Base-by-base conservation (phyloP, 2,329 filamentous ascomycete species). In the Nannizziopsis arthrosporioides region DNA sequence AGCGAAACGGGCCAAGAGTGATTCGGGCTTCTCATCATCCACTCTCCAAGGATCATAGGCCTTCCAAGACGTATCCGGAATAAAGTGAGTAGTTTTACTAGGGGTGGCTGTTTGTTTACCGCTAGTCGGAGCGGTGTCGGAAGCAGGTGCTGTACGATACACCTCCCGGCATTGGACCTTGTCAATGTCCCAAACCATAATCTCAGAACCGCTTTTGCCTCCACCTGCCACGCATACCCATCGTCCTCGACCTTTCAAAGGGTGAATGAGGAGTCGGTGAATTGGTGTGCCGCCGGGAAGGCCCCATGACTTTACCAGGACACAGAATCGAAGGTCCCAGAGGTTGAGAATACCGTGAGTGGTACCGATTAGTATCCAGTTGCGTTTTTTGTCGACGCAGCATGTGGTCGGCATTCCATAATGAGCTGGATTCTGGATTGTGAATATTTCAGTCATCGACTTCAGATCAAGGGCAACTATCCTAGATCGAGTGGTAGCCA, bases 101-200 rank as follows among this genome's bases (percentile, higher is more conserved):
- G 52, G 44, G 3, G 44, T 36, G 5, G 35, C 73, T 8, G 32
- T 17, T 14, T 19, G 77, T 77, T 32, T 56, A 57, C 14, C 53
- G 11, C 37, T 44, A 35, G 32, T 47, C 36, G 22, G 22, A 11
- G 18, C 5, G 22, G 43, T 43, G 19, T 50, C 51, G 27, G 55
- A 58, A 32, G 52, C 53, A 10, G 52, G 50, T 1, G 80, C 76
- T 6, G 73, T 63, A 63, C 87, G 81, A 63, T 94, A 94, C 1
- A 95, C 82, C 63, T 96, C 89, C 51, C 86, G 79, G 60, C 92
- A 98, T 40, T 84, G 76, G 6, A 81, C 80, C 67, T 90, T 93
- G 62, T 96, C 90, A 12, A 96, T 73, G 60, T 96, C 92, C 92
- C 92, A 98, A 0, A 94, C 84, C 0, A 87, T 93, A 30, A 98